Base-by-base conservation (phyloP, 192 early-diverging fungal genomes). In the Cetraspora pellucida region DNA sequence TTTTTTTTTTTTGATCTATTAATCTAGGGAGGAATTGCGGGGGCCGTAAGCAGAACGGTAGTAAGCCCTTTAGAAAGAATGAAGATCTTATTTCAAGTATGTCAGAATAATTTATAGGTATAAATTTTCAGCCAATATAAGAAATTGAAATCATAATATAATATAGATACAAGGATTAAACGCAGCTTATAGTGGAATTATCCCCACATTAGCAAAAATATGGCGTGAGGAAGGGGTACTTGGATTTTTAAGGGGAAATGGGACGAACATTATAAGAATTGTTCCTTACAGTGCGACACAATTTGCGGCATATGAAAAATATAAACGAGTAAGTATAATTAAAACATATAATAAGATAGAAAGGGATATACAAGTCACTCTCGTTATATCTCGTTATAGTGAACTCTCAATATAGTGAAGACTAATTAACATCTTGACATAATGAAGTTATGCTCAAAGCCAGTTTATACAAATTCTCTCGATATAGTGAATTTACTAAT, bases 81-180 rank as follows among this genome's bases (percentile, higher is more conserved):
- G 89, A 94, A 94, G 83, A 94, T 94, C 76, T 82, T 94, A 65
- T 94, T 94, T 81, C 93, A 94, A 88, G 90, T 89, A 82, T 1
- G 37, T 37, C 37, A 37, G 1, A 37, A 37, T 37, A 37, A 37
- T 37, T 37, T 37, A 37, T 7, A 37, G 37, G 37, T 37, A 37
- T 37, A 37, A 37, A 37, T 2, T 37, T 37, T 37, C 3, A 1
- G 7, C 3, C 37, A 37, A 37, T 37, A 37, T 37, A 37, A 37
- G 1, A 37, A 37, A 37, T 37, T 37, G 37, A 37, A 37, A 37
- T 37, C 37, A 37, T 37, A 37, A 37, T 37, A 37, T 37, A 37
- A 37, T 37, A 0, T 60, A 60, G 87, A 78, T 86, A 69, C 80
- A 91, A 87, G 90, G 87, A 73, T 82, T 86, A 30, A 86, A 88